Conservation (phyloP, 805 yeast genomes). For the Myxozyma melibiosi region DNA sequence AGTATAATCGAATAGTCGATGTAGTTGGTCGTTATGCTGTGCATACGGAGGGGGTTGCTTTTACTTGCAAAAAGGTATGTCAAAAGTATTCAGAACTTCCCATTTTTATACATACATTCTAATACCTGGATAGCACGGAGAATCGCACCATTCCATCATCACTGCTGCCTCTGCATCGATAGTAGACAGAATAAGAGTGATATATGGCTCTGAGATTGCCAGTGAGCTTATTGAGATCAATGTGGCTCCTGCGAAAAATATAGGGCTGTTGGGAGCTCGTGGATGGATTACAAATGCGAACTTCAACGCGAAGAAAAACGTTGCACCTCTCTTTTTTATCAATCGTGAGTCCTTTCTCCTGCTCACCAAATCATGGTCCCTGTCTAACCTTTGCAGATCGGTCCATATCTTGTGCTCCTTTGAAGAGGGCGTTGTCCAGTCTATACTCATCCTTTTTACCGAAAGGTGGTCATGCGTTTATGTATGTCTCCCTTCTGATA, state of each 20-base stretch:
- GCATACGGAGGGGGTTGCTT: constrained; percentile 68
- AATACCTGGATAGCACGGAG: constrained; percentile 54
- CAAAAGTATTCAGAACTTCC: neutral
- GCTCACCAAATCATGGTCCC: neutral
- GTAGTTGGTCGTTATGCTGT: constrained; percentile 82
- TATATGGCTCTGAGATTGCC: constrained; percentile 73
- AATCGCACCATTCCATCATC: constrained; percentile 64
- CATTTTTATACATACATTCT: neutral
- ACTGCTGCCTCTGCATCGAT: constrained; percentile 54
- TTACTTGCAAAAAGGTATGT: constrained; percentile 65
- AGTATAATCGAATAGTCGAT: constrained; percentile 74
- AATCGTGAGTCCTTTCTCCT: constrained; percentile 55
- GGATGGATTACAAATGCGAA: constrained; percentile 76
- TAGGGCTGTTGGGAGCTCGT: constrained; percentile 55
- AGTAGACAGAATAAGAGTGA: constrained; percentile 69
- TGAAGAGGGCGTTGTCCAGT: constrained; percentile 66
- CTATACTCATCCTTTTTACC: constrained; percentile 71
- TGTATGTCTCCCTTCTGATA: constrained; percentile 70
- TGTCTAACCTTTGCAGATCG: constrained; percentile 46
- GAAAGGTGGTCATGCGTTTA: constrained; percentile 73
- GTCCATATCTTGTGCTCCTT: constrained; percentile 78
- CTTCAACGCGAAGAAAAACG: constrained; percentile 64
- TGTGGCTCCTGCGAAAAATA: constrained; percentile 41
- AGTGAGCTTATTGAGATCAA: constrained; percentile 59
- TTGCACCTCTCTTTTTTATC: constrained; percentile 77